Conservation (phyloP, 2,329 filamentous ascomycete species). For the Aureobasidium sp. region DNA sequence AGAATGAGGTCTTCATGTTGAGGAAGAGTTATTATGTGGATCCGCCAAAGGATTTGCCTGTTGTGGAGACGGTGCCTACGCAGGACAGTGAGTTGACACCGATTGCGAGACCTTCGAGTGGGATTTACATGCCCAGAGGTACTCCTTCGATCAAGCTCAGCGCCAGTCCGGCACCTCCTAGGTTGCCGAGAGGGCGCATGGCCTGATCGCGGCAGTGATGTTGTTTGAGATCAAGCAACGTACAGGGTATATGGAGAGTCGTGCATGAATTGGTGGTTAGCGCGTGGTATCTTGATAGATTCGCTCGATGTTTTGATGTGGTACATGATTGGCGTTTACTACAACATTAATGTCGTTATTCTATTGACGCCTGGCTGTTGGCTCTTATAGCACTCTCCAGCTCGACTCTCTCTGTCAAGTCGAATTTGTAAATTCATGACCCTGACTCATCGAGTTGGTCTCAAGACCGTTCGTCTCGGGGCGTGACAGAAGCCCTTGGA, state of each 20-base stretch:
- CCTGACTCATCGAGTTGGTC: neutral
- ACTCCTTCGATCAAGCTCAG: neutral
- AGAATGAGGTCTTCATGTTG: constrained; percentile 12
- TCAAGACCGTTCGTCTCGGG: neutral
- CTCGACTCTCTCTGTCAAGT: neutral
- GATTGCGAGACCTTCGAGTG: neutral
- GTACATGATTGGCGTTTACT: neutral
- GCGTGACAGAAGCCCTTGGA: too few species aligned
- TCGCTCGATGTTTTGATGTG: neutral
- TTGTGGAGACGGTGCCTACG: constrained; percentile 3
- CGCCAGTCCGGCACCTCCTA: neutral
- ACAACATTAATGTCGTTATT: neutral
- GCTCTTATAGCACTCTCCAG: too few species aligned
- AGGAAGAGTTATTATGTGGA: constrained; percentile 14
- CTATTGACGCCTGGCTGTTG: neutral
- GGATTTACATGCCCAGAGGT: neutral
- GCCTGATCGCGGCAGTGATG: neutral
- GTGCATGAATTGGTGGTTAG: neutral
- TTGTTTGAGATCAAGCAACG: neutral
- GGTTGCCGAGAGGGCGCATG: constrained; percentile 9
- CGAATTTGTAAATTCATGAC: neutral
- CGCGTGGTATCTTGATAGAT: neutral
- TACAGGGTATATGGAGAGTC: neutral
- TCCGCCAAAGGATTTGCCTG: constrained; percentile 2
- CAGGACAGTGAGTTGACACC: constrained; percentile 2